Base-by-base conservation (phyloP, 495 filamentous ascomycete genomes). In the Penicillium arizonense region DNA sequence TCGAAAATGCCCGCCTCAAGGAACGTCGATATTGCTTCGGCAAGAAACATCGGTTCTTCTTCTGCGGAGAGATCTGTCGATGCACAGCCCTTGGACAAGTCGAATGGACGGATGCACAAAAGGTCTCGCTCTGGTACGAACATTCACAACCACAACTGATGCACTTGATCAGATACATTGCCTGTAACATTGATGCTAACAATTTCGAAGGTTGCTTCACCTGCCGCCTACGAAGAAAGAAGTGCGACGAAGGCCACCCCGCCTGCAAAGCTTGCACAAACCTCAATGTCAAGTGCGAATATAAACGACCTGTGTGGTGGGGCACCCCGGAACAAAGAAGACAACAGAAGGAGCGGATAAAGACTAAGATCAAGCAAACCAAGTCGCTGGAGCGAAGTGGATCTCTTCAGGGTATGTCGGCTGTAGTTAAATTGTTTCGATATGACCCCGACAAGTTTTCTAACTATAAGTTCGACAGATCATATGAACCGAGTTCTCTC, bases 231-330 rank as follows among this genome's bases (percentile, higher is more conserved):
- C 85, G 94, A 65, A 74, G 94, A 61, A 97, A 98, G 82, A 98
- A 98, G 83, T 97, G 94, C 74, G 93, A 98, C 66, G 94, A 98
- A 72, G 87, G 85, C 47, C 88, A 88, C 60, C 88, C 90, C 34
- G 76, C 83, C 56, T 98, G 94, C 77, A 82, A 82, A 44, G 90
- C 93, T 44, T 98, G 94, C 82, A 87, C 82, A 65, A 88, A 96
- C 61, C 84, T 98, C 37, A 83, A 85, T 9, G 80, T 98, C 20
- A 76, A 76, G 53, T 98, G 94, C 72, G 90, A 98, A 77, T 98
- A 97, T 73, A 96, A 96, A 80, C 79, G 92, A 64, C 93, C 94
- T 10, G 82, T 89, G 68, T 98, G 94, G 94, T 98, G 94, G 94
- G 89, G 85, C 69, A 96, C 88, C 75, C 85, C 87, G 60, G 91